Evolutionary conservation across 495 filamentous ascomycete species (phyloP), one percentile per base, ranked within the genome.

Genomic region (Penicillium ochrochloron): DNA sequence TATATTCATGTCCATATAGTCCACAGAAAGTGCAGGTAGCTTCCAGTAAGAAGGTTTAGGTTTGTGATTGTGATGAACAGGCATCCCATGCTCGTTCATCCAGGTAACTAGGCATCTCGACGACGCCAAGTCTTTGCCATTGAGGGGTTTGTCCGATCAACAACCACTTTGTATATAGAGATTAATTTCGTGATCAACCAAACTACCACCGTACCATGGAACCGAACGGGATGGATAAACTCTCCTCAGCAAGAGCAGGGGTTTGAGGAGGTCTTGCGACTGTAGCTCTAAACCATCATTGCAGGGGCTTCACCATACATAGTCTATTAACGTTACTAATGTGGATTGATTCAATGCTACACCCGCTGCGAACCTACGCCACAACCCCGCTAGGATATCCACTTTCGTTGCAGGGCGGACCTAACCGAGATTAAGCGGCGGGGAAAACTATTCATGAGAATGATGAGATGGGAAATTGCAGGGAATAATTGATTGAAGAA

Each of bases 191-290:
- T 21, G 54, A 25, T 46, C 48, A 15, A 41, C 15, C 61, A 34
- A 61, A 50, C 60, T 61, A 25, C 12, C 21, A 29, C n/a, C 31
- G 52, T 67, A 58, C 65, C 65, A 60, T 59, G 65, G 57, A 48
- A 57, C 60, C 48, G 21, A 33, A 11, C 29, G 44, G 53, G n/a
- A 2, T 37, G 25, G 53, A 21, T 14, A 23, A 27, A 21, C 51
- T 11, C 19, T 9, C 2, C 19, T 37, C 48, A 60, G 57, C 55
- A 39, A 66, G 54, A 21, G 11, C 33, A 57, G 25, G 11, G 3
- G 10, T 35, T n/a, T 42, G 23, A 41, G 33, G 19, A 55, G 31
- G 35, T 29, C 17, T 41, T 31, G 50, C 48, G 64, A 66, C 62
- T 60, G 19, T 7, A 48, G 48, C 25, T 27, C 48, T 31, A 7